These are phyloP conservation scores for Microcera coccophila DNA, from an alignment of 2,329 filamentous ascomycete species.

Conservation along the genomic window DNA sequence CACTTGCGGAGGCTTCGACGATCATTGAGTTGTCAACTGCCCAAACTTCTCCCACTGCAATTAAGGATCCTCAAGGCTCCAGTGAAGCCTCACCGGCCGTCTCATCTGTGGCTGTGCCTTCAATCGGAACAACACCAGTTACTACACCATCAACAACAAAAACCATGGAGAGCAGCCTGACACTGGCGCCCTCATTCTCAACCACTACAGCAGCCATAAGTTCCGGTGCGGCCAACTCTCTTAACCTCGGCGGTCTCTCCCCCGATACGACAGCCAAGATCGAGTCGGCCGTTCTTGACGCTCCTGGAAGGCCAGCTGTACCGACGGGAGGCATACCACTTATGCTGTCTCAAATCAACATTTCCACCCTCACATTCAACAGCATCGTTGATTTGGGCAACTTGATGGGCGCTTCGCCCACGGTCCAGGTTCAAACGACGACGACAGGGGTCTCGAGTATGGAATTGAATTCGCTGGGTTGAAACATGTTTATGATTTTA, in stretches of 20 bases:
- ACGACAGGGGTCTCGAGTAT: too few species aligned
- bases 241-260: conserved; percentile 22
- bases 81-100: background rate
- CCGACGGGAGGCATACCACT: conserved; percentile 19
- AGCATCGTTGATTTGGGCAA: conserved; percentile 45
- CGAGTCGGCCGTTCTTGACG: conserved; percentile 11
- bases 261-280: conserved; percentile 12
- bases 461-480: too few species aligned
- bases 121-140: background rate
- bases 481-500: background rate
- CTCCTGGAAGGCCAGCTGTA: conserved; percentile 12
- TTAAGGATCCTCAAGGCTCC: background rate
- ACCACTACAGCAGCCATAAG: conserved; percentile 4
- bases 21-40: background rate
- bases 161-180: conserved; percentile 14
- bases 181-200: conserved; percentile 18
- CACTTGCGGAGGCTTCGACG: background rate
- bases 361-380: conserved; percentile 40
- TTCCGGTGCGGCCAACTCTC: conserved; percentile 11
- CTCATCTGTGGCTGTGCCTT: background rate
- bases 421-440: too few species aligned
- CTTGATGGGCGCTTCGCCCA: conserved; percentile 25
- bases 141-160: conserved; percentile 12
- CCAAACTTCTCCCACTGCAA: background rate
- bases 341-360: conserved; percentile 29